A percentile compares a stretch with the other conserved stretches of the same genome.
Evolutionary conservation across 2,329 filamentous ascomycete species (phyloP).

Genomic region (Aspergillus phoenicis): DNA sequence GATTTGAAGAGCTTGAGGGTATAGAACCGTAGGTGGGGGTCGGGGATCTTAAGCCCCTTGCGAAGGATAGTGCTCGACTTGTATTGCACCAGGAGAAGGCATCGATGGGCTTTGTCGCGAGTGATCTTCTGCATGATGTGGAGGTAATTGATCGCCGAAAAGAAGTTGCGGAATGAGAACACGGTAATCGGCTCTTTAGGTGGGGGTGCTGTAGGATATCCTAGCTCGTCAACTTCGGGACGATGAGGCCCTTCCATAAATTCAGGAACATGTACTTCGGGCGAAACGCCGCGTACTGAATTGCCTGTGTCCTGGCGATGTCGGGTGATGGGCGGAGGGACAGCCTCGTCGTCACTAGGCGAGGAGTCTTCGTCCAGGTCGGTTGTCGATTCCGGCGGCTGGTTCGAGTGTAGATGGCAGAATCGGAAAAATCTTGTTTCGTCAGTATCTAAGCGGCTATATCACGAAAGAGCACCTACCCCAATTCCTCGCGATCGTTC

Average conservation of each 20-base stretch:
- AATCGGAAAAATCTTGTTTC: conserved; percentile 79
- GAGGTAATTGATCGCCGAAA: conserved; percentile 90
- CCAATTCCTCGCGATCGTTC: conserved; percentile 78
- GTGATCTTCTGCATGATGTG: conserved; percentile 97
- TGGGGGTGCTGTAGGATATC: conserved; percentile 71
- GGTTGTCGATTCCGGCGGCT: conserved; percentile 46
- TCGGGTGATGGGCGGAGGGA: conserved; percentile 76
- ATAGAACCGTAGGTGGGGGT: conserved; percentile 84
- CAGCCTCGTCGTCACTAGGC: conserved; percentile 68
- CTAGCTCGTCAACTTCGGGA: conserved; percentile 79
- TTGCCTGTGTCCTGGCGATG: conserved; percentile 47
- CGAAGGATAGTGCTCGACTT: conserved; percentile 91
- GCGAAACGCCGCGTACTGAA: conserved; percentile 29
- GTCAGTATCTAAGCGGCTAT: conserved; percentile 14
- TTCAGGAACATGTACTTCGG: conserved; percentile 29
- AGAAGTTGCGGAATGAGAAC: conserved; percentile 93
- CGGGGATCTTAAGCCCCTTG: conserved; percentile 87
- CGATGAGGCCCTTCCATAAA: conserved; percentile 36
- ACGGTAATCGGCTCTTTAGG: conserved; percentile 75
- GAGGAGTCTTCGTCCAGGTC: conserved; percentile 37
- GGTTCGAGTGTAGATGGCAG: conserved; percentile 73
- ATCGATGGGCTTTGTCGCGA: conserved; percentile 92
- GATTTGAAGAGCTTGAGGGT: conserved; percentile 98
- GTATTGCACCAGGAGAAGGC: conserved; percentile 90
- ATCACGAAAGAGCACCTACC: conserved; percentile 53